Evolutionary conservation across 768 basidiomycete genomes (phyloP), one percentile per base, ranked within the genome.

Genomic region (Filobasidium floriforme): DNA sequence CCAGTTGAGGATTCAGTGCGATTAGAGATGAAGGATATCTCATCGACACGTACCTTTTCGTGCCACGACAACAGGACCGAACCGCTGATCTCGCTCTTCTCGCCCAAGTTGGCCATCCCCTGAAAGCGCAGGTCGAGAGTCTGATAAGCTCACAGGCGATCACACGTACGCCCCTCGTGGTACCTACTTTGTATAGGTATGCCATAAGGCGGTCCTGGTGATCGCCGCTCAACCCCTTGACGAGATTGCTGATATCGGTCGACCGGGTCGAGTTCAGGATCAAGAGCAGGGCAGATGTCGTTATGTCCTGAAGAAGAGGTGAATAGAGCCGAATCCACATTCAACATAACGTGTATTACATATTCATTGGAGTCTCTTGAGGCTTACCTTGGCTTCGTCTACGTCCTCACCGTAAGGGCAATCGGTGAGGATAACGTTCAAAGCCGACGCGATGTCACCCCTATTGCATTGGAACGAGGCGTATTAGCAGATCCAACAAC

Each of bases 221-320:
- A 0, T 70, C 69, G 2, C 71, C 70, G 12, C 67, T 67, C 37
- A 97, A 83, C 0, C 82, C 77, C 73, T 87, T 88, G 76, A 96
- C 83, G 60, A 89, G 85, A 28, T 80, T 80, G 1, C 85, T 82
- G 69, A 97, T 90, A 69, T 97, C 93, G 1, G 89, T 84, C 6
- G 91, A 81, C 77, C 94, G 91, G 14, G 92, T 96, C 65, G 89
- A 92, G 82, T 96, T 97, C 69, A 97, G 84, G 69, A 98, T 90
- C 0, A 89, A 87, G 41, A 93, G 83, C 28, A 97, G 82, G 0
- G 87, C 86, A 69, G 88, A 85, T 29, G 93, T 85, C 0, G 88
- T 89, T 40, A 91, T 76, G 66, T 85, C 84, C 92, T 96, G 74
- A 4, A 37, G 74, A 4, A 37, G 7, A 28, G 41, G 40, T 26